A percentile compares a stretch with the other conserved stretches of the same genome.
Conservation (phyloP, 2,329 filamentous ascomycete genomes). For the Fusarium neocosmosporiellum region DNA sequence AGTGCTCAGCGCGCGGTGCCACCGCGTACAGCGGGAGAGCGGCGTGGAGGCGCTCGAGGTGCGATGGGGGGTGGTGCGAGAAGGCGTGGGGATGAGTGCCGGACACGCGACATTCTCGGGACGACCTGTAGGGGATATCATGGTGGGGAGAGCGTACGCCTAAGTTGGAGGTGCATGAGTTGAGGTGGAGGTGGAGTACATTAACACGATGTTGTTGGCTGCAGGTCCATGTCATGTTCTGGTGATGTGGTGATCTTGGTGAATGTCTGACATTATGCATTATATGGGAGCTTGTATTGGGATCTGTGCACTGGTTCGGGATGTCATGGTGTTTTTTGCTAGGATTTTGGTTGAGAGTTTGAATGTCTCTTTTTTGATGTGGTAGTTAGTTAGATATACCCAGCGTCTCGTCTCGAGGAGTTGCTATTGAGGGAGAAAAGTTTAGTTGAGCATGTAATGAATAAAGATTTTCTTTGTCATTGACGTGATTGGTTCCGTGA, state of each 20-base stretch:
- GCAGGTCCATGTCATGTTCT: background rate
- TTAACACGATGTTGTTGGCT: background rate
- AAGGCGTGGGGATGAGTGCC: conserved; percentile 51
- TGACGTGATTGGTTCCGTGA: background rate
- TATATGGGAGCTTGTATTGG: background rate
- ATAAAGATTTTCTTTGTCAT: conserved; percentile 4
- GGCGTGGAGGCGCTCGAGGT: conserved; percentile 53
- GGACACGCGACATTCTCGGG: conserved; percentile 60
- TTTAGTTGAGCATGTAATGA: conserved; percentile 12
- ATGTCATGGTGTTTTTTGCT: conserved; percentile 11
- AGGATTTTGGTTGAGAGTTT: background rate
- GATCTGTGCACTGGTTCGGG: background rate
- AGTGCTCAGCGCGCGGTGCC: conserved; percentile 62
- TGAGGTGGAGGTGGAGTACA: background rate
- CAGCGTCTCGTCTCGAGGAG: conserved; percentile 16
- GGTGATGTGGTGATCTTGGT: background rate
- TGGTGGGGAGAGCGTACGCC: conserved; percentile 44
- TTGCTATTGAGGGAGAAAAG: conserved; percentile 20
- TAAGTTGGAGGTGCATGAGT: conserved; percentile 17
- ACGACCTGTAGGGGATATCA: conserved; percentile 43
- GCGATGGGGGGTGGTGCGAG: conserved; percentile 59
- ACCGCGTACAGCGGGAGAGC: conserved; percentile 48
- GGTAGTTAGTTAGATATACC: conserved; percentile 28
- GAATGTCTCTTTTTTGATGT: background rate
- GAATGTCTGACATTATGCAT: background rate